phyloP scores from a whole-genome alignment of 2,329 filamentous ascomycete genomes.

The Aspergillus neoniger region DNA sequence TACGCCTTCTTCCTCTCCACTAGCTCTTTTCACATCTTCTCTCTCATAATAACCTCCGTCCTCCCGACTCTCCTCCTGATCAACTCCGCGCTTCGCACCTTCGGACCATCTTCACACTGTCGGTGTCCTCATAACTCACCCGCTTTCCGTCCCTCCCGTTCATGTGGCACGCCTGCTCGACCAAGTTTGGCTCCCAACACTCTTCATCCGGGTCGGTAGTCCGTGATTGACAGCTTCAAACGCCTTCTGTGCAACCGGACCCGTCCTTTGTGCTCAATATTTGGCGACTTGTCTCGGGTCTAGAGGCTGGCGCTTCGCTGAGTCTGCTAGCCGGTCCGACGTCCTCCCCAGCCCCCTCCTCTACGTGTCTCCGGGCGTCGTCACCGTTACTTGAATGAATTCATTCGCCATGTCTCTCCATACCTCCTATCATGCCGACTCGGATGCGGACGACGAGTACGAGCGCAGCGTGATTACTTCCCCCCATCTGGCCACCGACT shows the following conservation, averaged over 20 bases:
- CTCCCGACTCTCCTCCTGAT: background rate
- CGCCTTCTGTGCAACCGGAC: background rate
- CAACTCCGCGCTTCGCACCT: background rate
- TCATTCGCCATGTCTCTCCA: conserved; percentile 44
- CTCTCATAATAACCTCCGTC: background rate
- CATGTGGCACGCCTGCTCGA: conserved; percentile 22
- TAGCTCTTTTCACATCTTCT: background rate
- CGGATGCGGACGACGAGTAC: conserved; percentile 67
- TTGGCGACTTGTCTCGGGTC: background rate
- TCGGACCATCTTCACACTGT: background rate
- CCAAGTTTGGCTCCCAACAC: conserved; percentile 3
- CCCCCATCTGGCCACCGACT: conserved; percentile 58
- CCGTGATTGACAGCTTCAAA: background rate
- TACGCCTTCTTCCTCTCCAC: background rate
- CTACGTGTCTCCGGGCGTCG: conserved; percentile 17
- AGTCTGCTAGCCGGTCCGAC: conserved; percentile 14
- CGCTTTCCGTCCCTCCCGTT: conserved; percentile 21
- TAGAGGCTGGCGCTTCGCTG: conserved; percentile 3
- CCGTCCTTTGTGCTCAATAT: background rate
- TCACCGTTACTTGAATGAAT: conserved; percentile 8
- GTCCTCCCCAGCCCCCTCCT: conserved; percentile 14
- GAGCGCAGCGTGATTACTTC: conserved; percentile 62
- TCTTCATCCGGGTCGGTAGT: background rate
- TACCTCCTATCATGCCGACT: conserved; percentile 61
- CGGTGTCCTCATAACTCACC: conserved; percentile 11